Conservation (phyloP, 2,329 filamentous ascomycete species). For the Alternaria rosae region DNA sequence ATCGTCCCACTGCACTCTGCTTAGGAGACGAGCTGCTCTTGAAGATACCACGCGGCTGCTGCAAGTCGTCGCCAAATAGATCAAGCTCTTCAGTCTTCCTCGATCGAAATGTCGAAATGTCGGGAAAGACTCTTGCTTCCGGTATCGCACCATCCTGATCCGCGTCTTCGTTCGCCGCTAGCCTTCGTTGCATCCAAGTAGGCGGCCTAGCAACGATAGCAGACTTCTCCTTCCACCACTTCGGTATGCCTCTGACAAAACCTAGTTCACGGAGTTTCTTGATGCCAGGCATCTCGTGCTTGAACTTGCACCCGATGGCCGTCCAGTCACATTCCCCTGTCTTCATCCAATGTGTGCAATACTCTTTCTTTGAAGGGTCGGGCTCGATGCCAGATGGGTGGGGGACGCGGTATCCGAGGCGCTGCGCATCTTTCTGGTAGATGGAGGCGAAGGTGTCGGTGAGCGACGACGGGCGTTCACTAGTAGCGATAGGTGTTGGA, state of each 20-base stretch:
- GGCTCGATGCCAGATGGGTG: conserved; percentile 51
- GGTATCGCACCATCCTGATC: background rate
- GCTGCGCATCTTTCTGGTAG: conserved; percentile 35
- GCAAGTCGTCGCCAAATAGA: background rate
- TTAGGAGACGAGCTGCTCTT: background rate
- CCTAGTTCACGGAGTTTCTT: conserved; percentile 73
- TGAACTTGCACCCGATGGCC: conserved; percentile 86
- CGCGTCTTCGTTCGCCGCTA: conserved; percentile 12
- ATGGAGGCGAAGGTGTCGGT: conserved; percentile 38
- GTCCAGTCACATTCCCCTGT: conserved; percentile 84
- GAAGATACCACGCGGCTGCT: background rate
- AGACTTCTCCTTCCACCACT: conserved; percentile 63
- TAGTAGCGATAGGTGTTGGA: background rate
- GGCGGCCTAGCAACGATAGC: conserved; percentile 27
- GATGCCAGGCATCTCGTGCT: conserved; percentile 87
- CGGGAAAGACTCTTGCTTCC: conserved; percentile 11
- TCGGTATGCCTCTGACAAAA: conserved; percentile 61
- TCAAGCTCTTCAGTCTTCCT: background rate
- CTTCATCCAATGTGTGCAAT: conserved; percentile 90
- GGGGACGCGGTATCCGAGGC: conserved; percentile 32
- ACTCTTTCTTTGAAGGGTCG: conserved; percentile 67
- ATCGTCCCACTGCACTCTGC: background rate
- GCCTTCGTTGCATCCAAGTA: conserved; percentile 37
- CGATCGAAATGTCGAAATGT: conserved; percentile 6
- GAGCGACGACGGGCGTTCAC: conserved; percentile 12